Evolutionary conservation across 2,329 filamentous ascomycete genomes (phyloP), one percentile per base, ranked within the genome.

Genomic region (Colletotrichum sp.): DNA sequence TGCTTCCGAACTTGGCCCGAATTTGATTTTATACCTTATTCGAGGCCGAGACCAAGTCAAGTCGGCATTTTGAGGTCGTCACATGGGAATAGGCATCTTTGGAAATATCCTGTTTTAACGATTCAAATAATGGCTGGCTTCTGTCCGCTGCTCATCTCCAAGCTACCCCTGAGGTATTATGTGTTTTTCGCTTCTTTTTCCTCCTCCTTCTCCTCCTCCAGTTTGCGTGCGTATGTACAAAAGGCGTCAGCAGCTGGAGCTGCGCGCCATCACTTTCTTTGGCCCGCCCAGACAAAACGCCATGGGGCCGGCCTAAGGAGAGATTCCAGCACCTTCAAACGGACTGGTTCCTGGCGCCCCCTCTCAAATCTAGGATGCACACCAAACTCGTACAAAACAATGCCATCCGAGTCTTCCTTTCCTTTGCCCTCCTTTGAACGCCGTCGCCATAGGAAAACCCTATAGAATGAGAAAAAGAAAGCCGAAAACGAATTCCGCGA

Each of bases 361-460:
- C 78, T 79, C 79, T 78, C 76, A 80, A 80, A 80, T 82, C 81
- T 81, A 82, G 80, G 78, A 76, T 80, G 70, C 76, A 77, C 78
- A 76, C 72, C 75, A 69, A 71, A 79, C 71, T 75, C 72, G 78
- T 76, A 77, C 70, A 80, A 79, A 77, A 79, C 76, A 79, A 78
- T 76, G 66, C 67, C 72, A 18, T 55, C 66, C 75, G 57, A 76
- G 63, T 73, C 77, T 75, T 76, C 64, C 66, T 49, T 62, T 63
- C 67, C 71, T 28, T 69, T 64, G 21, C 26, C 63, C 26, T 66
- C 67, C 75, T 32, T 71, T 49, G 52, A 76, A 76, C 75, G 75
- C 75, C 75, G 67, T 75, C 75, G 75, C 71, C 71, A 30, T 76
- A 76, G 71, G 71, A 71, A 62, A 63, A 30, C 60, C 74, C 44